Conservation (phyloP, 495 filamentous ascomycete genomes). For the Podospora fimiseda region DNA sequence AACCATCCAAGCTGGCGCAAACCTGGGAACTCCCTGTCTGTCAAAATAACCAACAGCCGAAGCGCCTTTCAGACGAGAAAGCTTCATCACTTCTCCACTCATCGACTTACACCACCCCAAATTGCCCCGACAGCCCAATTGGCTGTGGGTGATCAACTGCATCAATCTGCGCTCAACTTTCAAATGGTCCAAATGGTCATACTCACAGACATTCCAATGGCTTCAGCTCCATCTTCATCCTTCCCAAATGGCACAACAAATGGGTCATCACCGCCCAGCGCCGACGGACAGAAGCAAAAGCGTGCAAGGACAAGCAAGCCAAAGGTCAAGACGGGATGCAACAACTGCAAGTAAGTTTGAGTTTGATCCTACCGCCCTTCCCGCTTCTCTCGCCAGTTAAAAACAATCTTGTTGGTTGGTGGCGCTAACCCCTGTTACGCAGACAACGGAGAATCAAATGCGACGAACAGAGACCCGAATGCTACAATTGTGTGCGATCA, state of each 20-base stretch:
- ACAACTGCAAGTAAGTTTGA: constrained; percentile 49
- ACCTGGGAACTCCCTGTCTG: background rate
- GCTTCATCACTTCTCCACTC: background rate
- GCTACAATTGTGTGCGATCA: constrained; percentile 49
- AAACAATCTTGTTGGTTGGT: background rate
- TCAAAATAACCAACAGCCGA: background rate
- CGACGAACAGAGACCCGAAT: constrained; percentile 56
- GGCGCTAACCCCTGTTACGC: constrained; percentile 10
- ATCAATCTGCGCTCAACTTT: too few species aligned
- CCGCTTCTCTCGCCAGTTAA: background rate
- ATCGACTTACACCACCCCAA: background rate
- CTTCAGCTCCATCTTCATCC: too few species aligned
- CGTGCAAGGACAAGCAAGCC: constrained; percentile 41
- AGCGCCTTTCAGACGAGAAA: background rate
- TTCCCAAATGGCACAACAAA: constrained; percentile 1
- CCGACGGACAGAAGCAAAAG: constrained; percentile 22
- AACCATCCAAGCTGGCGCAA: background rate
- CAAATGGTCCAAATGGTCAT: too few species aligned
- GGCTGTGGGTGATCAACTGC: background rate
- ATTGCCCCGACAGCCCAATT: background rate
- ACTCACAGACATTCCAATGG: too few species aligned
- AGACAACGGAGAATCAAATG: constrained; percentile 62
- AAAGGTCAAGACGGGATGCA: constrained; percentile 51
- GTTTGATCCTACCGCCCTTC: constrained; percentile 5
- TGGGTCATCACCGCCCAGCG: constrained; percentile 9